Evolutionary conservation across 495 filamentous ascomycete species (phyloP), one percentile per base, ranked within the genome.

Genomic region (Talaromyces stipitatus): DNA sequence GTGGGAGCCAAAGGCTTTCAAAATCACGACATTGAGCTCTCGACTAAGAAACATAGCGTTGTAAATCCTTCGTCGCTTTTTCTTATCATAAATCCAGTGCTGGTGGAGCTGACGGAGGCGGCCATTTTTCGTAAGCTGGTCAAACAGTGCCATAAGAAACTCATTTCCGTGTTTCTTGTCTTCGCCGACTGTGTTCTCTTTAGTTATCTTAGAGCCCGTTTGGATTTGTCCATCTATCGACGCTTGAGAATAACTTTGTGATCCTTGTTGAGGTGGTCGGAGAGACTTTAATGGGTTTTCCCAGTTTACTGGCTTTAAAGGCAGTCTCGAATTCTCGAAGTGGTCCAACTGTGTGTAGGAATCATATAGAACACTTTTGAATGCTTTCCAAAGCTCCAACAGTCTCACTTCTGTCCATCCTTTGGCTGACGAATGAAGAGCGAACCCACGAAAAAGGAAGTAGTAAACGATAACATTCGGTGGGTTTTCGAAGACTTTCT

Each of bases 371-470:
- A 69, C 70, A 58, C 76, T 81, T 57, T 81, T 75, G 58, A 67
- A 78, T 26, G 60, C 62, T 55, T 62, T 65, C 76, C 67, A 79
- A 12, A 59, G 67, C 43, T 59, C 59, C 50, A 79, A 71, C 12
- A 92, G 75, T 36, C 77, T 75, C 59, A 76, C 69, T 16, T 73
- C 71, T 50, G 81, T 86, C 91, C 89, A 94, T 26, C 54, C 54
- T 23, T 55, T 41, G 20, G 10, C 20, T 28, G 33, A 20, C 1
- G 32, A 16, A 6, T 80, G 65, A 11, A 81, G 82, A 46, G 76
- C 74, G 66, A 96, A 96, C 4, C 86, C 88, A 58, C 86, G 83
- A 63, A 95, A 85, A 23, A 96, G 73, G 4, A 73, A 63, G 10
- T 73, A 56, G 43, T 74, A 78, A 27, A 78, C 65, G 54, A 78